Evolutionary conservation across 192 early-diverging fungal species (phyloP), one percentile per base, ranked within the genome.

Genomic region (Dissophora ornata): DNA sequence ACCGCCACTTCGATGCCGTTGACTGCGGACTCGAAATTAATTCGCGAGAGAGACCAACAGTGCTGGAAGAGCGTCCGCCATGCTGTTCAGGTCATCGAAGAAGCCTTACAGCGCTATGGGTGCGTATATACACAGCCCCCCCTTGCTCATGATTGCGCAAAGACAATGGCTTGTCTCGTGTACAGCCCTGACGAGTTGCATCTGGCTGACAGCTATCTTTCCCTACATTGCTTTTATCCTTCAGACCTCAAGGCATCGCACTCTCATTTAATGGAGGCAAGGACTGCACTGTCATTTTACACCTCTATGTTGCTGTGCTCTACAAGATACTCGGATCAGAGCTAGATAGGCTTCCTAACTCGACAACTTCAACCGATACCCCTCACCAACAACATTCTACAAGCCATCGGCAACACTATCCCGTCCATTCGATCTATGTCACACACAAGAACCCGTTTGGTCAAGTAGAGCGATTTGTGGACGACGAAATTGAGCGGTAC

Each of bases 181-280:
- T n/a, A n/a, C n/a, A n/a, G n/a, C n/a, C n/a, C n/a, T n/a, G n/a
- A n/a, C n/a, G n/a, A n/a, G n/a, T n/a, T n/a, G n/a, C n/a, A n/a
- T n/a, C n/a, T n/a, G n/a, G n/a, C n/a, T n/a, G n/a, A n/a, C n/a
- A n/a, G n/a, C n/a, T n/a, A n/a, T n/a, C n/a, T n/a, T n/a, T n/a
- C n/a, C n/a, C n/a, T n/a, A n/a, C n/a, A n/a, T n/a, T n/a, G n/a
- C n/a, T n/a, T n/a, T n/a, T n/a, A n/a, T n/a, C n/a, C n/a, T 24
- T 42, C 83, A 95, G 93, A 40, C 69, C 82, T 19, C 77, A 86
- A 0, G 81, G 82, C 7, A 50, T 97, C 12, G 88, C 91, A 6
- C 80, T 98, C 41, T 91, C 90, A 51, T 98, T 97, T 65, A 98
- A 98, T 69, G 97, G 97, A 10, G 97, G 97, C 18, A 98, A 98